Evolutionary conservation across 768 basidiomycete genomes (phyloP).

Genomic region (Lactifluus subvellereus): DNA sequence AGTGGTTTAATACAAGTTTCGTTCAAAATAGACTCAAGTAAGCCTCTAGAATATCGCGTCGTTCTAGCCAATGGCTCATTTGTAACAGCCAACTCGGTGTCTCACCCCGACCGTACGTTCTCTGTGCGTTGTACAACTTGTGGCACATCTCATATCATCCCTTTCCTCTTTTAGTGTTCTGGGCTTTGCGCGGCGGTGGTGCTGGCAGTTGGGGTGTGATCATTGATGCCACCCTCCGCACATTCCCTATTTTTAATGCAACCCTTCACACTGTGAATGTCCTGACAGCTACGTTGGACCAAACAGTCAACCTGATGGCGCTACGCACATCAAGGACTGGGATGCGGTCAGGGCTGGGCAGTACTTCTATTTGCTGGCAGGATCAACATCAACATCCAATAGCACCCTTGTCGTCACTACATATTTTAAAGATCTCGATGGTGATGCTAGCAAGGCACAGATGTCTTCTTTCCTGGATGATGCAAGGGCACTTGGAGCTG

Average conservation of each 20-base stretch:
- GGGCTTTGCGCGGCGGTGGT: not conserved
- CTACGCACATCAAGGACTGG: conserved; percentile 1
- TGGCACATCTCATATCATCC: not conserved
- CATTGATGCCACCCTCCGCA: no score
- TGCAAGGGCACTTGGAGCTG: conserved; percentile 22
- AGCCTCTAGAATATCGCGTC: not conserved
- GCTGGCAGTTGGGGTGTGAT: no score
- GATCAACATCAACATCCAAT: conserved; percentile 2
- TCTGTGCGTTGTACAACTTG: no score
- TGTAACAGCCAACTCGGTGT: not conserved
- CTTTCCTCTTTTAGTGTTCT: conserved; percentile 22
- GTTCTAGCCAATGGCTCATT: not conserved
- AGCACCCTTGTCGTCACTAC: conserved; percentile 19
- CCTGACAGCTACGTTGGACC: conserved; percentile 31
- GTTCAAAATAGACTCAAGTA: conserved; percentile 1
- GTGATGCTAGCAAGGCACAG: conserved; percentile 20
- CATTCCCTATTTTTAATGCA: no score
- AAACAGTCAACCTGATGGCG: conserved; percentile 35
- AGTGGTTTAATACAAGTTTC: not conserved
- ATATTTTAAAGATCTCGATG: conserved; percentile 13
- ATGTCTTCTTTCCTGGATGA: conserved; percentile 14
- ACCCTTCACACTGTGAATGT: conserved; percentile 27
- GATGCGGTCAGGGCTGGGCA: not conserved
- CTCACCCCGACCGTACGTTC: conserved; percentile 13
- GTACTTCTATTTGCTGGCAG: conserved; percentile 30